These are phyloP conservation scores for Chrysosphaeria jannelii DNA, from an alignment of 2,329 filamentous ascomycete species.

Conservation along the genomic window DNA sequence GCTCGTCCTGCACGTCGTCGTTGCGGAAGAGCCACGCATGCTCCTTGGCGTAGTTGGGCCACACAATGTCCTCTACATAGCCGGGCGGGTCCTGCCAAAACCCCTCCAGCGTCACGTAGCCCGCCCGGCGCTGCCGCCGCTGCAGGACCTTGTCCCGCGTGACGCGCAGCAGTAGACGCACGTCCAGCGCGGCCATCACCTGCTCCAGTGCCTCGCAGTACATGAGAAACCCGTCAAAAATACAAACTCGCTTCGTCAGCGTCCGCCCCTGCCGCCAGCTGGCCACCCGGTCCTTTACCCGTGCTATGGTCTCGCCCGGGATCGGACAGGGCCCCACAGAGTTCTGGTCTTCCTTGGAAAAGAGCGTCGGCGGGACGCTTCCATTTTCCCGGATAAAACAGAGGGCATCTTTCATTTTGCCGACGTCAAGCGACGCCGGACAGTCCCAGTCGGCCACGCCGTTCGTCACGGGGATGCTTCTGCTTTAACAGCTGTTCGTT, in stretches of 20 bases:
- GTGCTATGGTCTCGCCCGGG: constrained; percentile 14
- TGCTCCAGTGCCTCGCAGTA: constrained; percentile 26
- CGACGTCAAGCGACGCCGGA: constrained; percentile 42
- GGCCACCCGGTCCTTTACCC: constrained; percentile 16
- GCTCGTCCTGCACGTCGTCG: constrained; percentile 30
- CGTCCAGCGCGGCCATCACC: constrained; percentile 31
- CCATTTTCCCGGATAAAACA: constrained; percentile 39
- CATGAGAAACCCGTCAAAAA: constrained; percentile 74
- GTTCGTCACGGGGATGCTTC: constrained; percentile 18
- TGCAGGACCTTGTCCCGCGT: constrained; percentile 30
- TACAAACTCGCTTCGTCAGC: constrained; percentile 19
- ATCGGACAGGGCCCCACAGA: constrained; percentile 24
- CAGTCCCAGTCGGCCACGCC: constrained; percentile 80
- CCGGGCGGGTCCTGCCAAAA: constrained; percentile 90
- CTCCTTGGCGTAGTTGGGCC: constrained; percentile 70
- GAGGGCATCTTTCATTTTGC: constrained; percentile 34
- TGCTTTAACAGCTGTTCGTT: too few relatives aligned
- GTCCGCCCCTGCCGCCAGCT: constrained; percentile 15
- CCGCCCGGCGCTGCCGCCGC: constrained; percentile 35
- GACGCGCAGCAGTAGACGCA: constrained; percentile 52
- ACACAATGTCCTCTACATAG: constrained; percentile 83
- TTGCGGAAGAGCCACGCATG: constrained; percentile 54
- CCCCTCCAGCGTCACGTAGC: constrained; percentile 58
- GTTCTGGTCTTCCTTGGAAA: constrained; percentile 32
- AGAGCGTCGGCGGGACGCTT: constrained; percentile 25